Evolutionary conservation across 768 basidiomycete species (phyloP).

Genomic region (Termitomyces titanicus): DNA sequence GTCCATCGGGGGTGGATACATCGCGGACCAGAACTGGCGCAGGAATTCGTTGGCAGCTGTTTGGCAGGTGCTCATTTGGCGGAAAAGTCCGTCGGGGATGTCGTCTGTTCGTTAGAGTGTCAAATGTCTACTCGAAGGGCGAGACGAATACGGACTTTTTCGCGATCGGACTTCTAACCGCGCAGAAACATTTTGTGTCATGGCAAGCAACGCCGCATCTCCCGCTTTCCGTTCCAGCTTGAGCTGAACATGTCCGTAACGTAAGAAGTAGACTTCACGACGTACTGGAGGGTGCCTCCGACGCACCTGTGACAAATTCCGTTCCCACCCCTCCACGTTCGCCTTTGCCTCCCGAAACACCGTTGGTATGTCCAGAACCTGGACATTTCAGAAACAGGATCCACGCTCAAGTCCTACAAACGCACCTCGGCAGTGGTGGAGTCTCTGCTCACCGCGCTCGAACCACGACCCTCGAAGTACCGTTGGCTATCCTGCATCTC

Average conservation of each 20-base stretch:
- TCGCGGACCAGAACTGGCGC: slow-evolving; percentile 91
- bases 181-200: slow-evolving; percentile 79
- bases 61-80: slow-evolving; percentile 86
- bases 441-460: slow-evolving; percentile 28
- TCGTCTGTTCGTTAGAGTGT: slow-evolving; percentile 49
- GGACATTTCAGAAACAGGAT: background rate
- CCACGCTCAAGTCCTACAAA: background rate
- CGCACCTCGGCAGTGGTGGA: slow-evolving; percentile 25
- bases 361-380: slow-evolving; percentile 44
- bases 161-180: slow-evolving; percentile 62
- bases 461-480: slow-evolving; percentile 69
- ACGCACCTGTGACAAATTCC: slow-evolving; percentile 52
- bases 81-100: slow-evolving; percentile 73
- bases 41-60: slow-evolving; percentile 95
- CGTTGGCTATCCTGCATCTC: slow-evolving; percentile 86
- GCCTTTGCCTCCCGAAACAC: slow-evolving; percentile 45
- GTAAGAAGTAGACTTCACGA: background rate
- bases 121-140: background rate
- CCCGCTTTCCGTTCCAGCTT: slow-evolving; percentile 66
- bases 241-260: slow-evolving; percentile 36
- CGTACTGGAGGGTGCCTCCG: background rate
- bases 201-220: slow-evolving; percentile 63
- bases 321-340: slow-evolving; percentile 55
- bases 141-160: slow-evolving; percentile 46
- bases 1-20: slow-evolving; percentile 72